A percentile compares a stretch with the other conserved stretches of the same genome.
phyloP scores from a whole-genome alignment of 106 monocot genomes.

The Acanthochlamys bracteata region DNA sequence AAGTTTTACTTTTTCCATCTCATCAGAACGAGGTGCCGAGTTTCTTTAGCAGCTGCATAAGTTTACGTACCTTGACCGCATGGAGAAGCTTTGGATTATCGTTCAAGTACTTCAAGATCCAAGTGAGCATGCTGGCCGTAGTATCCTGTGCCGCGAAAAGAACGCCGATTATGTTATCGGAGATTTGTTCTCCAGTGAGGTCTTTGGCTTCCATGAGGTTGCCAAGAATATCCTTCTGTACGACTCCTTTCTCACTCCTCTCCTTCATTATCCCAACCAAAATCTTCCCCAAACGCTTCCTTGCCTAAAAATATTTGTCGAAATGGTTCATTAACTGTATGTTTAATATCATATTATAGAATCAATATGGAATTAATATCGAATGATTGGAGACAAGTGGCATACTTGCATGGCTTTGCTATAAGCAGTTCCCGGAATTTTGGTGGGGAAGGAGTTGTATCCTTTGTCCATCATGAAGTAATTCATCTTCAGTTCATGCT shows the following conservation, averaged over 20 bases:
- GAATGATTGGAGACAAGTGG: not conserved
- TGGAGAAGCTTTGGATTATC: slow-evolving; percentile 59
- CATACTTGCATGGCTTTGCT: slow-evolving; percentile 54
- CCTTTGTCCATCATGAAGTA: slow-evolving; percentile 73
- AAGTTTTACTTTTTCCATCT: no score
- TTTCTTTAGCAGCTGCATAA: not conserved
- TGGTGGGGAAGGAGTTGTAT: slow-evolving; percentile 73
- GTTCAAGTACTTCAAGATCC: slow-evolving; percentile 81
- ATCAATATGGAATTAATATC: not conserved
- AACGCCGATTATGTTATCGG: slow-evolving; percentile 81
- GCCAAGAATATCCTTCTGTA: slow-evolving; percentile 43
- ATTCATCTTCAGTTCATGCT: slow-evolving; percentile 53
- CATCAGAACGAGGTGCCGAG: no score
- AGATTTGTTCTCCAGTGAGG: slow-evolving; percentile 62
- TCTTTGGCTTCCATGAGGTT: slow-evolving; percentile 36
- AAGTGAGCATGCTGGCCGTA: slow-evolving; percentile 73
- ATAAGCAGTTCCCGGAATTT: slow-evolving; percentile 52
- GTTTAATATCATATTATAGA: not conserved
- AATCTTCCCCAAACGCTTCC: slow-evolving; percentile 42
- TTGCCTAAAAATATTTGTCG: slow-evolving; percentile 50
- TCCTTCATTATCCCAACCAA: slow-evolving; percentile 48
- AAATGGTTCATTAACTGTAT: no score
- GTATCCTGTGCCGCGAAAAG: slow-evolving; percentile 92
- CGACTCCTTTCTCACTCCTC: slow-evolving; percentile 39
- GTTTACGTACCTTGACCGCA: slow-evolving; percentile 42